Evolutionary conservation across 805 yeast species (phyloP).

Genomic region (Candida schatavii): DNA sequence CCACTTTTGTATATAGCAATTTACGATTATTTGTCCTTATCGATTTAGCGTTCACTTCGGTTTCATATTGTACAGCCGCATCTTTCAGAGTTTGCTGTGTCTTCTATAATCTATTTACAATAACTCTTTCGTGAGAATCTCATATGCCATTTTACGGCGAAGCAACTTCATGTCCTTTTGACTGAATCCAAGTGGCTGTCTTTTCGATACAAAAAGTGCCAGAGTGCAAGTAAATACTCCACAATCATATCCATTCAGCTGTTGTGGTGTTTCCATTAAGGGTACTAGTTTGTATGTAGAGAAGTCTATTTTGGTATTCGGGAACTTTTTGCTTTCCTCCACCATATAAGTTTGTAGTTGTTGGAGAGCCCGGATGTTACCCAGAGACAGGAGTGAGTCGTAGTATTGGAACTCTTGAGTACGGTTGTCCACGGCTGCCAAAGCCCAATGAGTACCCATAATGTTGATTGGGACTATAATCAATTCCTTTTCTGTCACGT

Average conservation of each 20-base stretch:
- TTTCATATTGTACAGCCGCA: no score
- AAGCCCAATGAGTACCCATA: slow-evolving; percentile 86
- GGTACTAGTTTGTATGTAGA: slow-evolving; percentile 23
- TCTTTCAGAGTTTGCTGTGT: no score
- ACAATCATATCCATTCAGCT: slow-evolving; percentile 88
- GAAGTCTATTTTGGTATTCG: slow-evolving; percentile 20
- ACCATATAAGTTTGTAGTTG: slow-evolving; percentile 59
- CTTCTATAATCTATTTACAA: no score
- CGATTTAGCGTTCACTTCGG: no score
- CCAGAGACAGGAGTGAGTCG: slow-evolving; percentile 66
- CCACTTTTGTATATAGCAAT: background rate
- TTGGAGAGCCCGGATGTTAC: slow-evolving; percentile 41
- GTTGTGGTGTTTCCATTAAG: slow-evolving; percentile 62
- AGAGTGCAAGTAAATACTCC: slow-evolving; percentile 90
- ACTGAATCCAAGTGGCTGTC: slow-evolving; percentile 48
- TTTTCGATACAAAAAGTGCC: slow-evolving; percentile 58
- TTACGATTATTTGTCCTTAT: no score
- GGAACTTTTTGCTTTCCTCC: slow-evolving; percentile 57
- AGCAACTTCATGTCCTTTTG: slow-evolving; percentile 69
- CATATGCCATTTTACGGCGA: slow-evolving; percentile 67
- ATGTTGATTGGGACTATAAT: slow-evolving; percentile 85
- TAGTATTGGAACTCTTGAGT: slow-evolving; percentile 60
- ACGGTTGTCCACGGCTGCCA: slow-evolving; percentile 70
- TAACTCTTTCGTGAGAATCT: slow-evolving; percentile 39
- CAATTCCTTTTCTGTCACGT: slow-evolving; percentile 60